These are phyloP conservation scores for Thermothielavioides terrestris DNA, from an alignment of 495 filamentous ascomycete genomes.

Conservation along the genomic window DNA sequence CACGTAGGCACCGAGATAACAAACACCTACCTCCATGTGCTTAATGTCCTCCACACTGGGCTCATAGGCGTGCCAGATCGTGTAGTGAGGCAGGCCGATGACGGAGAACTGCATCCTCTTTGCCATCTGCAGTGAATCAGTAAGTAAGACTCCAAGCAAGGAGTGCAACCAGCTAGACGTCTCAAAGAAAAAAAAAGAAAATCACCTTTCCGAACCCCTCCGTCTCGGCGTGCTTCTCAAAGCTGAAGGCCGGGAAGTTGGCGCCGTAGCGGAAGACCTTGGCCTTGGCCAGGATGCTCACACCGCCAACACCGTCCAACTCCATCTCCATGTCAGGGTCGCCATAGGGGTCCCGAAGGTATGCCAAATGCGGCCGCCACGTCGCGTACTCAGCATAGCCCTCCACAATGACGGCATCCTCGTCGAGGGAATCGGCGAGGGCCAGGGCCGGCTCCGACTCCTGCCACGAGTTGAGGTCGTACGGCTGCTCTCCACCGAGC, in stretches of 20 bases:
- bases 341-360: conserved; percentile 92
- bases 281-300: conserved; percentile 95
- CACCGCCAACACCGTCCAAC: conserved; percentile 93
- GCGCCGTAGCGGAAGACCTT: conserved; percentile 88
- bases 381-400: conserved; percentile 99
- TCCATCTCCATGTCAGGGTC: conserved; percentile 99
- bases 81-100: conserved; percentile 95
- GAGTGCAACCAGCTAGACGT: too few relatives aligned
- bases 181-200: too few relatives aligned
- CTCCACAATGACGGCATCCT: conserved; percentile 98
- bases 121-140: conserved; percentile 68
- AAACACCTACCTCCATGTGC: conserved; percentile 71
- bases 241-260: conserved; percentile 97
- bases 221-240: conserved; percentile 97
- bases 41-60: conserved; percentile 93
- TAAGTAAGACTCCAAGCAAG: background rate
- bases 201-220: conserved; percentile 99
- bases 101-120: conserved; percentile 93
- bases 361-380: conserved; percentile 95
- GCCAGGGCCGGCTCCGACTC: conserved; percentile 95
- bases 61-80: conserved; percentile 99
- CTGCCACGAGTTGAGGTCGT: conserved; percentile 99
- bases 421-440: conserved; percentile 89
- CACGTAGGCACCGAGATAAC: background rate
- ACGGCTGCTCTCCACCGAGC: conserved; percentile 98